Base-by-base conservation (phyloP, 2,329 filamentous ascomycete genomes). In the Zymoseptoria passerinii region DNA sequence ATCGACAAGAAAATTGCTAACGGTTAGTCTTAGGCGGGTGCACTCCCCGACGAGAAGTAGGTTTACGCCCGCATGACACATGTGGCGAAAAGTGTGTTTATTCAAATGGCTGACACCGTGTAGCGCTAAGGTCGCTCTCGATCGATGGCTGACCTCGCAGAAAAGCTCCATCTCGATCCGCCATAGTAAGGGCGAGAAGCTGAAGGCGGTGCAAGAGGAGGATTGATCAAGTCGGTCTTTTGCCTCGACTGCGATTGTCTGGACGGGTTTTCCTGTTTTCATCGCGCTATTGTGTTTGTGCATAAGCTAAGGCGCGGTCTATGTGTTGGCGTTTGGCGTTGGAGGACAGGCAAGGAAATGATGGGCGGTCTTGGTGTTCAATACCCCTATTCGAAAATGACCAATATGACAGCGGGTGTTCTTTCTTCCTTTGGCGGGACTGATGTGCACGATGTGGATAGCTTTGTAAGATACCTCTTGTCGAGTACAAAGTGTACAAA, bases 191-290 rank as follows among this genome's bases (percentile, higher is more conserved):
- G 55, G 53, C 20, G 63, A 63, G 20, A 56, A 66, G 27, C 53
- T 69, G 48, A 67, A 65, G 48, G 61, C 65, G 8, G 66, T 68
- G n/a, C 60, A 66, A 10, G 67, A 69, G 53, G 67, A 67, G 49
- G 51, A 52, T 23, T 52, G 50, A 52, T 19, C n/a, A 50, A 2
- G 23, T 23, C 23, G 23, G 4, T 23, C 23, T 23, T 23, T 23
- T 23, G 23, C 4, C 2, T 23, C 23, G 23, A 23, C 23, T 23
- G 23, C 23, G 23, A 23, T 23, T 2, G 2, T 23, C 23, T 23
- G 35, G 35, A 44, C 35, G 35, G 7, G 16, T n/a, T 23, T 3
- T 13, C 35, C 16, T 7, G 6, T 2, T 44, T 44, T n/a, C 35
- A 44, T 44, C 16, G 35, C 35, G 35, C 35, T 44, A 44, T 44